Evolutionary conservation across 2,329 filamentous ascomycete species (phyloP).

Genomic region (Tolypocladium ophioglossoides): DNA sequence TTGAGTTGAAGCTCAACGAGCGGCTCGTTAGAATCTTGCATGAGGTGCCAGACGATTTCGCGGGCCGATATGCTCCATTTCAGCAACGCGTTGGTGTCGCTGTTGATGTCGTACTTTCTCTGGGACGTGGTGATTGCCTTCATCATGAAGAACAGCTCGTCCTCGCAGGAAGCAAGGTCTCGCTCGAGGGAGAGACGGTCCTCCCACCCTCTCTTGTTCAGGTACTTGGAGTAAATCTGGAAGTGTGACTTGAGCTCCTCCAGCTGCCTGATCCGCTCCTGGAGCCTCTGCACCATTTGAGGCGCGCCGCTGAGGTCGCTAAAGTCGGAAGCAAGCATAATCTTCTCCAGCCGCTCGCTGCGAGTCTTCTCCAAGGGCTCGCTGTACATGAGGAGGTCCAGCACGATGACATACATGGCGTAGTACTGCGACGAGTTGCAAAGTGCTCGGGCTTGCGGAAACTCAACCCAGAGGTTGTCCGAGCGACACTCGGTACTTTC

Average conservation of each 20-base stretch:
- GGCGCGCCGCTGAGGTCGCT: constrained; percentile 91
- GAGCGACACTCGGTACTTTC: constrained; percentile 66
- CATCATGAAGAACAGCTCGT: constrained; percentile 99
- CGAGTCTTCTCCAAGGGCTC: constrained; percentile 97
- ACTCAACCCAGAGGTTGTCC: constrained; percentile 94
- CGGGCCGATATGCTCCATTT: constrained; percentile 90
- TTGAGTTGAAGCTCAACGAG: constrained; percentile 88
- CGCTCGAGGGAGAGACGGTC: constrained; percentile 82
- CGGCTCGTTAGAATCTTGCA: constrained; percentile 76
- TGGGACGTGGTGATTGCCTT: constrained; percentile 98
- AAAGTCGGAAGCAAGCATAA: constrained; percentile 97
- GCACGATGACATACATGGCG: constrained; percentile 93
- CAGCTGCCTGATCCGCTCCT: constrained; percentile 85
- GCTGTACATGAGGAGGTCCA: constrained; percentile 91
- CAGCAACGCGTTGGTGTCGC: constrained; percentile 67
- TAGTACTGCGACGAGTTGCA: constrained; percentile 98
- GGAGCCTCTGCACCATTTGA: constrained; percentile 81
- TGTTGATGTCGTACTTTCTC: constrained; percentile 63
- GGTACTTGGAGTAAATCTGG: constrained; percentile 77
- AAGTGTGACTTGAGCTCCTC: constrained; percentile 96
- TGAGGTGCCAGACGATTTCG: constrained; percentile 95
- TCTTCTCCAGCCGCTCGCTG: constrained; percentile 90
- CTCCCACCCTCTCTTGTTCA: constrained; percentile 86
- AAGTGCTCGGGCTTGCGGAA: constrained; percentile 85
- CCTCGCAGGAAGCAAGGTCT: constrained; percentile 80